These are phyloP conservation scores for Beauveria sp. DNA, from an alignment of 2,329 filamentous ascomycete species.

Conservation along the genomic window DNA sequence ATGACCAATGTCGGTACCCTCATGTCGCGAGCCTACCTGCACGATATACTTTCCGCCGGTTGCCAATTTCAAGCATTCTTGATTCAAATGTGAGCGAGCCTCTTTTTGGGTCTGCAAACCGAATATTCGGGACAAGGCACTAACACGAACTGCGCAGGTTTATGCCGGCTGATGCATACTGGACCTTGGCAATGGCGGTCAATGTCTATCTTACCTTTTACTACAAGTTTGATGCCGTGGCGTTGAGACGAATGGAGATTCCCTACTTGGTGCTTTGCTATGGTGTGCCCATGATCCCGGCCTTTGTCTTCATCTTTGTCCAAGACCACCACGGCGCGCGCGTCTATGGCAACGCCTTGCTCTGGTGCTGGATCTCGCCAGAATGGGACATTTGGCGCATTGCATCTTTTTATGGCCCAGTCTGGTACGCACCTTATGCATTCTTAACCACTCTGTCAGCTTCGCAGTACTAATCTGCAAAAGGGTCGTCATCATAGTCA, in stretches of 20 bases:
- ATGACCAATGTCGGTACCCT: conserved; percentile 69
- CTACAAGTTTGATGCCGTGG: conserved; percentile 57
- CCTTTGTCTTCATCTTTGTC: conserved; percentile 61
- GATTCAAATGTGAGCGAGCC: conserved; percentile 64
- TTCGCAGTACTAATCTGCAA: too few species aligned
- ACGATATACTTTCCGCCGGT: conserved; percentile 37
- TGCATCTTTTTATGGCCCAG: conserved; percentile 64
- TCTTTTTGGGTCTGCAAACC: background rate
- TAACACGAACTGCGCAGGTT: conserved; percentile 48
- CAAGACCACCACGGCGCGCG: conserved; percentile 39
- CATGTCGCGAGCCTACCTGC: conserved; percentile 57
- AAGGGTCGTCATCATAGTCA: conserved; percentile 54
- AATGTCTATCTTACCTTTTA: conserved; percentile 83
- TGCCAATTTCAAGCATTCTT: conserved; percentile 72
- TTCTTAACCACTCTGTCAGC: background rate
- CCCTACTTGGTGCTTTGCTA: conserved; percentile 66
- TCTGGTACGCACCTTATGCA: conserved; percentile 44
- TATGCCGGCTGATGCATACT: conserved; percentile 67
- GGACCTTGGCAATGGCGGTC: conserved; percentile 74
- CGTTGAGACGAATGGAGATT: conserved; percentile 60
- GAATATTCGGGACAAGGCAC: background rate
- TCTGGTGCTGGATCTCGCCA: conserved; percentile 74
- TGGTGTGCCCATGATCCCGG: conserved; percentile 62
- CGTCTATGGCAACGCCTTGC: conserved; percentile 65
- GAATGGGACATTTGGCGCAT: conserved; percentile 67